phyloP scores from a whole-genome alignment of 371 early-diverging fungal genomes.

The Sporodiniella umbellata region DNA sequence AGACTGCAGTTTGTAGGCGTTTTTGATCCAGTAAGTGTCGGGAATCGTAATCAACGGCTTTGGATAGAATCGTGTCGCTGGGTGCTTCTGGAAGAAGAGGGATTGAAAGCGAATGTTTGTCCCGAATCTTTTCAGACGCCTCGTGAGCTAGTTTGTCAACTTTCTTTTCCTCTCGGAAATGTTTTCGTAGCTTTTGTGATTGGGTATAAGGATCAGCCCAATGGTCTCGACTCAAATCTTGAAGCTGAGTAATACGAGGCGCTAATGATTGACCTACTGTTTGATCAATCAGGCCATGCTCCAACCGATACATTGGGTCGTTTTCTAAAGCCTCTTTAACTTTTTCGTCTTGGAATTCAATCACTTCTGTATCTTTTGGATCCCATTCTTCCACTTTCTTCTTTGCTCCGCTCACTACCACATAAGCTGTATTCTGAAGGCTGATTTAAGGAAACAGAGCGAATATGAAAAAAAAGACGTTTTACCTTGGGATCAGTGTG shows the following conservation, averaged over 20 bases:
- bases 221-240: constrained; percentile 53
- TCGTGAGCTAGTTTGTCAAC: constrained; percentile 38
- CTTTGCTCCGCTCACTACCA: constrained; percentile 73
- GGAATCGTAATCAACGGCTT: constrained; percentile 32
- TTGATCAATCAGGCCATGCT: constrained; percentile 60
- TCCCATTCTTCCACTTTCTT: constrained; percentile 75
- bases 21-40: constrained; percentile 28
- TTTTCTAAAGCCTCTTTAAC: constrained; percentile 51
- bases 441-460: too few species aligned
- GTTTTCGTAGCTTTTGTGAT: constrained; percentile 69
- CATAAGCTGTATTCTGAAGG: constrained; percentile 82
- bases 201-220: constrained; percentile 79
- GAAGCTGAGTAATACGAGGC: constrained; percentile 60
- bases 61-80: constrained; percentile 39
- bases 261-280: constrained; percentile 45
- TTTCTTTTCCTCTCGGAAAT: constrained; percentile 72
- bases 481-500: constrained; percentile 93
- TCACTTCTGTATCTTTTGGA: constrained; percentile 68
- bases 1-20: constrained; percentile 27
- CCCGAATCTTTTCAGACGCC: constrained; percentile 49
- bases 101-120: constrained; percentile 57
- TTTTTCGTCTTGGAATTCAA: constrained; percentile 60
- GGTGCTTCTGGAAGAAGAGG: constrained; percentile 52
- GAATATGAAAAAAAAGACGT: too few species aligned
- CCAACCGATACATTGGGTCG: constrained; percentile 71